Conservation (phyloP, 345 rosid genomes). For the Populus deltoides region DNA sequence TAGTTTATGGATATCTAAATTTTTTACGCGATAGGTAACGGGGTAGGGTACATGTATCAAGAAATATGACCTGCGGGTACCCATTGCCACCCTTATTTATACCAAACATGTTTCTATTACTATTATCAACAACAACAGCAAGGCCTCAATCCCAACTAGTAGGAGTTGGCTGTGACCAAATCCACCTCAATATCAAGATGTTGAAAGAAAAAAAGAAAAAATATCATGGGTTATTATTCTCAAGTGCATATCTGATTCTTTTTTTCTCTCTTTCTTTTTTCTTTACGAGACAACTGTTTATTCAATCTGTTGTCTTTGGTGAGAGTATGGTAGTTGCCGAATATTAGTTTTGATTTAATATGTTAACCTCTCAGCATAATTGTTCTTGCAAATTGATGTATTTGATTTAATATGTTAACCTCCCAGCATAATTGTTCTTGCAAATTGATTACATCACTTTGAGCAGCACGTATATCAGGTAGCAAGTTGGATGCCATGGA, state of each 20-base stretch:
- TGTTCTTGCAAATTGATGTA: background rate
- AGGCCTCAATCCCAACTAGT: background rate
- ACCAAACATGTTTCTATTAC: background rate
- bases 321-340: background rate
- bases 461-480: conserved; percentile 76
- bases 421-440: background rate
- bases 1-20: too few species aligned
- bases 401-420: background rate
- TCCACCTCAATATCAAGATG: background rate
- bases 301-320: background rate
- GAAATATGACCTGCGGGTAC: too few species aligned
- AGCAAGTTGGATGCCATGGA: conserved; percentile 59
- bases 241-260: background rate
- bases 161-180: background rate
- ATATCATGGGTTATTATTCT: background rate
- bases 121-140: background rate
- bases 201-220: background rate
- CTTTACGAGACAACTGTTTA: background rate
- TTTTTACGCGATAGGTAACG: too few species aligned
- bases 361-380: background rate
- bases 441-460: background rate
- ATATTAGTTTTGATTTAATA: background rate
- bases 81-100: background rate
- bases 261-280: background rate
- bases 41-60: too few species aligned